phyloP scores from a whole-genome alignment of 352 stramenopile species.

The Saprolegnia diclina region DNA sequence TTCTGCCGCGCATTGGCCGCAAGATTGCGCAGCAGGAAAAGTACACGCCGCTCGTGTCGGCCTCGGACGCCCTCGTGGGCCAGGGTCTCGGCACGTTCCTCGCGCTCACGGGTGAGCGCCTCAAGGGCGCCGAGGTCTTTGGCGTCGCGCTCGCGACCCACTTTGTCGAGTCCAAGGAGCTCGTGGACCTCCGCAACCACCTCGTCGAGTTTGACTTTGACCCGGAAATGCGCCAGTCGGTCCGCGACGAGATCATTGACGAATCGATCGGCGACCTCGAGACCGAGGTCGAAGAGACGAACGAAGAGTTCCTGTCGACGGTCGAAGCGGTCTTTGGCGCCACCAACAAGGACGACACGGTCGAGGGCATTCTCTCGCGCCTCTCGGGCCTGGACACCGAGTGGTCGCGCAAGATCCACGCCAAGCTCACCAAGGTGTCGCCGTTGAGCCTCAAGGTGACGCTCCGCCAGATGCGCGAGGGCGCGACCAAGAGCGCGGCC shows the following conservation, averaged over 20 bases:
- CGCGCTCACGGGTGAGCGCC: slow-evolving; percentile 89
- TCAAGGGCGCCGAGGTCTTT: slow-evolving; percentile 87
- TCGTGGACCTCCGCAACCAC: slow-evolving; percentile 85
- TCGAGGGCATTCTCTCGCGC: slow-evolving; percentile 67
- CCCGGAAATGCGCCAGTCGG: slow-evolving; percentile 60
- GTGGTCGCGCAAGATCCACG: slow-evolving; percentile 76
- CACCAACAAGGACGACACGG: slow-evolving; percentile 59
- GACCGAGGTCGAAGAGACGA: slow-evolving; percentile 79
- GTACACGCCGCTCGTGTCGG: slow-evolving; percentile 63
- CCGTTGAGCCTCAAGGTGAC: slow-evolving; percentile 93
- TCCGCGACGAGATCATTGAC: slow-evolving; percentile 83
- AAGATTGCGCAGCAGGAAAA: slow-evolving; percentile 60
- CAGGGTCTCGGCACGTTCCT: slow-evolving; percentile 92
- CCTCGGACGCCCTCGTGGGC: slow-evolving; percentile 61
- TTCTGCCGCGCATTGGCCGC: slow-evolving; percentile 86
- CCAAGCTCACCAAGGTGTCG: slow-evolving; percentile 85
- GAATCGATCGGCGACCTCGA: slow-evolving; percentile 69
- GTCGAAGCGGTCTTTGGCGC: slow-evolving; percentile 74
- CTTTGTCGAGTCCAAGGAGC: slow-evolving; percentile 85
- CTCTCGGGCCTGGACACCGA: slow-evolving; percentile 47
- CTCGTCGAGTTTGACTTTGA: slow-evolving; percentile 75
- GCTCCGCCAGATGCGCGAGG: slow-evolving; percentile 90
- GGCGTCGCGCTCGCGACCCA: slow-evolving; percentile 95
- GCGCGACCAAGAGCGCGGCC: slow-evolving; percentile 66
- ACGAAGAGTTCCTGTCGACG: slow-evolving; percentile 67